These are phyloP conservation scores for Sarocladium oryzae DNA, from an alignment of 2,329 filamentous ascomycete genomes.

Conservation along the genomic window DNA sequence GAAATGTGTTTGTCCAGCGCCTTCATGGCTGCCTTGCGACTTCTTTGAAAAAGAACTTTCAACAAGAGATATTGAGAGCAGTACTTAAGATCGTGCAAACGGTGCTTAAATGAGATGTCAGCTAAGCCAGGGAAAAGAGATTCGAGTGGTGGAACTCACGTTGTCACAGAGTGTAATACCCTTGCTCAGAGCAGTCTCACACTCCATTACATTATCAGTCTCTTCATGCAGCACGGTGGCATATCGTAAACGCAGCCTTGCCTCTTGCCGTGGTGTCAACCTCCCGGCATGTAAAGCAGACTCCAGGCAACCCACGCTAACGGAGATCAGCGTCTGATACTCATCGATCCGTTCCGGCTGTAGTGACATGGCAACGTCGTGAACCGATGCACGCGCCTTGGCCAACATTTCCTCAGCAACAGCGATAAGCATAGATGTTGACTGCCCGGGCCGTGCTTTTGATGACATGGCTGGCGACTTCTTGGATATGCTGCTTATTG, in stretches of 20 bases:
- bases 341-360: constrained; percentile 44
- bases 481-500: constrained; percentile 34
- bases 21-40: constrained; percentile 66
- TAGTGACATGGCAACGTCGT: constrained; percentile 35
- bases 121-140: background rate
- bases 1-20: constrained; percentile 62
- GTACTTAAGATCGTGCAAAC: constrained; percentile 60
- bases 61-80: constrained; percentile 69
- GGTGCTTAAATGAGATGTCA: constrained; percentile 27
- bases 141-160: constrained; percentile 27
- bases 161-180: constrained; percentile 64
- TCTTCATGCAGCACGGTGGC: constrained; percentile 67
- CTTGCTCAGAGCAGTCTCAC: constrained; percentile 65
- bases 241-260: constrained; percentile 62
- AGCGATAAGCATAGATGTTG: constrained; percentile 56
- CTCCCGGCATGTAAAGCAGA: constrained; percentile 56
- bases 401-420: constrained; percentile 70
- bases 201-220: constrained; percentile 68
- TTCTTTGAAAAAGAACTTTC: constrained; percentile 64
- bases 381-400: constrained; percentile 53
- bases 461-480: constrained; percentile 35
- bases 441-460: constrained; percentile 39
- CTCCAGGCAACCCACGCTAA: constrained; percentile 66
- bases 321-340: constrained; percentile 67
- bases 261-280: constrained; percentile 60